Conservation (phyloP, 371 early-diverging fungal genomes). For the Circinella umbellata region DNA sequence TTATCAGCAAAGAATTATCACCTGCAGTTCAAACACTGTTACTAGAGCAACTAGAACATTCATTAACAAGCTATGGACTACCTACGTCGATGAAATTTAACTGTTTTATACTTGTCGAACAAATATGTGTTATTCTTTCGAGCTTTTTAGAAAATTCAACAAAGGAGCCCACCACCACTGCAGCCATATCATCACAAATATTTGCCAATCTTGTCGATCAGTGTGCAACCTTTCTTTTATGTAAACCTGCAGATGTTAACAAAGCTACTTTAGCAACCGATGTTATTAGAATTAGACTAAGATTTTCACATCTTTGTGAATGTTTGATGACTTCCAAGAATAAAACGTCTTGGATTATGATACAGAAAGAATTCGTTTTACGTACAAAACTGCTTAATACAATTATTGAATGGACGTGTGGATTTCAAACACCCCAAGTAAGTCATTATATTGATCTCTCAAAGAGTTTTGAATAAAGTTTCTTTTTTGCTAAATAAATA, state of each 20-base stretch:
- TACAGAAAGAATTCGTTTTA: conserved; percentile 82
- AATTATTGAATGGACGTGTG: conserved; percentile 87
- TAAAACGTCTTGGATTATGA: conserved; percentile 49
- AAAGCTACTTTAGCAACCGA: conserved; percentile 54
- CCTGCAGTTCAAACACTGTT: conserved; percentile 78
- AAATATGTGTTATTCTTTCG: conserved; percentile 82
- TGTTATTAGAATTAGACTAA: conserved; percentile 78
- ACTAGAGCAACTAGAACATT: conserved; percentile 70
- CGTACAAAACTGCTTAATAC: conserved; percentile 80
- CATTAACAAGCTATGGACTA: conserved; percentile 70
- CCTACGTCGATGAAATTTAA: conserved; percentile 50
- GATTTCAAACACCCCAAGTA: conserved; percentile 40
- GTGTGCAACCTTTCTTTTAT: conserved; percentile 72
- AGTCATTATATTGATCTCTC: background rate
- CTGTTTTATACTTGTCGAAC: conserved; percentile 86
- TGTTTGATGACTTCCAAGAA: conserved; percentile 77
- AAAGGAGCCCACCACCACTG: conserved; percentile 60
- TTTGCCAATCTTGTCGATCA: conserved; percentile 75
- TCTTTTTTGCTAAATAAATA: too few species aligned
- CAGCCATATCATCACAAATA: conserved; percentile 72
- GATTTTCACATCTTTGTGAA: conserved; percentile 82
- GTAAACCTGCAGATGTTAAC: conserved; percentile 42
- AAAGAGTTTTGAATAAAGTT: too few species aligned
- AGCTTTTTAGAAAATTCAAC: conserved; percentile 65
- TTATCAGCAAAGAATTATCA: conserved; percentile 81